A percentile compares a stretch with the other conserved stretches of the same genome.
Conservation (phyloP, 805 yeast species). For the Schwanniomyces sp. region DNA sequence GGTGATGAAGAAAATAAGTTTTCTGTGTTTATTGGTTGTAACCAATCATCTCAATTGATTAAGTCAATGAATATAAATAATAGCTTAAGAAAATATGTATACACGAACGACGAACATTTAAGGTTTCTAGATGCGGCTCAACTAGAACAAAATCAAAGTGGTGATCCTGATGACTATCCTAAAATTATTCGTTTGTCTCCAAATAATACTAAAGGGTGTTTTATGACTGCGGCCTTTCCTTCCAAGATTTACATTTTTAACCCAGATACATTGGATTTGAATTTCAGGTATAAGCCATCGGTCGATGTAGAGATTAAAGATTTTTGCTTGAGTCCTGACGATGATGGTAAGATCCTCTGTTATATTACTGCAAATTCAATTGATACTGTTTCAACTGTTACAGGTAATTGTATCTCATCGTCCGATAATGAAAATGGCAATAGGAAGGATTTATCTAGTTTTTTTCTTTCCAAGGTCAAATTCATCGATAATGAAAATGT, state of each 20-base stretch:
- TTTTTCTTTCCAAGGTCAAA: conserved; percentile 42
- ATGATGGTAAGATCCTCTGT: conserved; percentile 61
- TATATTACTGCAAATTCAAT: conserved; percentile 59
- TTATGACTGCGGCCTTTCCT: conserved; percentile 68
- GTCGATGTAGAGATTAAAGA: conserved; percentile 59
- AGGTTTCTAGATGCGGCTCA: conserved; percentile 62
- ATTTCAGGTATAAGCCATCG: conserved; percentile 52
- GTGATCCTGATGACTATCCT: conserved; percentile 53
- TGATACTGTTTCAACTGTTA: conserved; percentile 49
- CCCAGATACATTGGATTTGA: conserved; percentile 52
- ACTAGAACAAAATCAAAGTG: conserved; percentile 44
- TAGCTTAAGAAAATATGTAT: conserved; percentile 68
- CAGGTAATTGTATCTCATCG: conserved; percentile 39
- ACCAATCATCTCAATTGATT: conserved; percentile 61
- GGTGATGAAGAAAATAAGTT: conserved; percentile 31
- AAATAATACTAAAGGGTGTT: conserved; percentile 63
- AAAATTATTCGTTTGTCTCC: conserved; percentile 59
- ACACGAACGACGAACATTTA: conserved; percentile 55
- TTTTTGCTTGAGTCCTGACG: conserved; percentile 57
- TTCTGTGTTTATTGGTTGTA: conserved; percentile 70
- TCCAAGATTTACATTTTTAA: conserved; percentile 63
- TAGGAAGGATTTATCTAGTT: conserved; percentile 20
- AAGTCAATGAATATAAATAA: conserved; percentile 59
- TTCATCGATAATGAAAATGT: conserved; percentile 36
- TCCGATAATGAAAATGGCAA: conserved; percentile 18